Base-by-base conservation (phyloP, 2,329 filamentous ascomycete species). In the Monilinia fructigena region DNA sequence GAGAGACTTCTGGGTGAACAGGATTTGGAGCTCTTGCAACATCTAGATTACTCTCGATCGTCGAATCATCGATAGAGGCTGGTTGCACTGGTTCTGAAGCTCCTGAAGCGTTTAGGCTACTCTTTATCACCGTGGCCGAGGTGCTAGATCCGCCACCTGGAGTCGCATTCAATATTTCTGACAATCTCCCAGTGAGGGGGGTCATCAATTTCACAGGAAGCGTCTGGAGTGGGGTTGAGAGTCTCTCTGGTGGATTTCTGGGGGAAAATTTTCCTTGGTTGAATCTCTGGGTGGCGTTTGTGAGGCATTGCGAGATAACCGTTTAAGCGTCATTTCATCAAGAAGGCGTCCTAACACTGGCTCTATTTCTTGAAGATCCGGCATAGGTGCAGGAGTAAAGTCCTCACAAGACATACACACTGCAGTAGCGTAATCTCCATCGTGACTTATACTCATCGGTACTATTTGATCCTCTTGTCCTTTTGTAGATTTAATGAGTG, bases 361-460 rank as follows among this genome's bases (percentile, higher is more conserved):
- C 38, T 26, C 28, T 50, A 60, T 50, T 28, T 60, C 28, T 50
- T 60, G 58, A 50, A 60, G n/a, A 38, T 60, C 58, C 6, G 45
- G 58, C n/a, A 14, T 38, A 50, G 58, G 45, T 38, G 58, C 45
- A 38, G 58, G 58, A 20, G 58, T 28, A 38, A 50, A n/a, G 0
- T 23, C 28, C 31, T 66, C 63, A 40, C 23, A 72, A n/a, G 84
- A 86, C 45, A 92, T 70, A 70, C 88, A 90, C 0, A 89, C 82
- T 8, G 89, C 90, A 26, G 84, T 88, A 12, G 92, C 92, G 78
- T 93, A 96, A 10, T 92, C 89, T 2, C 86, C 88, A 77, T 97
- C 93, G 76, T 97, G 93, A 73, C 90, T 95, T 72, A 97, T 96
- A 68, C 89, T 94, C 55, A 97, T 76, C 73, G 85, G 82, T 18